Conservation (phyloP, 805 yeast species). For the Candida ortonii region DNA sequence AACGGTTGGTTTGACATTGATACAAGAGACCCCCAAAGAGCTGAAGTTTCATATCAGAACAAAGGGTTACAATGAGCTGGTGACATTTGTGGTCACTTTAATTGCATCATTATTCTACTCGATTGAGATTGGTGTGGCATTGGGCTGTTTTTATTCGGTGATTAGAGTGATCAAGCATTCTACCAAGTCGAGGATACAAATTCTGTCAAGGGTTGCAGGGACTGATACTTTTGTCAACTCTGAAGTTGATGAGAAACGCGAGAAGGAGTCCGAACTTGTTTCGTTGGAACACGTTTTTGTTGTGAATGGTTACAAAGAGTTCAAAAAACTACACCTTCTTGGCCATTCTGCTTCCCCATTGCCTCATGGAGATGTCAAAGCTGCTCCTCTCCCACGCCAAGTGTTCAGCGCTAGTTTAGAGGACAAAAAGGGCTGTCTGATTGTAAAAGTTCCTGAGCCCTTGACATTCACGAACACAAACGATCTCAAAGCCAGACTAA, state of each 20-base stretch:
- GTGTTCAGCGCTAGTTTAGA: constrained; percentile 29
- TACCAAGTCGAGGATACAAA: constrained; percentile 79
- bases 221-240: constrained; percentile 67
- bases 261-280: constrained; percentile 7
- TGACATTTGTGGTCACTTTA: constrained; percentile 65
- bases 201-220: constrained; percentile 65
- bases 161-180: constrained; percentile 78
- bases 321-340: constrained; percentile 3
- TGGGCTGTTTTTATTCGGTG: constrained; percentile 81
- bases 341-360: too few relatives aligned
- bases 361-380: too few relatives aligned
- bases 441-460: constrained; percentile 84
- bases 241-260: constrained; percentile 43
- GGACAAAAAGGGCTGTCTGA: constrained; percentile 66
- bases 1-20: constrained; percentile 67
- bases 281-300: constrained; percentile 16
- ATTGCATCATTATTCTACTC: constrained; percentile 66
- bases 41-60: constrained; percentile 68
- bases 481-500: constrained; percentile 64
- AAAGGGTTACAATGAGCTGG: constrained; percentile 72
- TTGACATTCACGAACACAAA: constrained; percentile 83
- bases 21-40: constrained; percentile 85
- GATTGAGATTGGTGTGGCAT: constrained; percentile 82
- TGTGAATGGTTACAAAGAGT: constrained; percentile 29
- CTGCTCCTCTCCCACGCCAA: too few relatives aligned